These are phyloP conservation scores for Pichia sp. DNA, from an alignment of 1,139 yeast species.

Conservation along the genomic window DNA sequence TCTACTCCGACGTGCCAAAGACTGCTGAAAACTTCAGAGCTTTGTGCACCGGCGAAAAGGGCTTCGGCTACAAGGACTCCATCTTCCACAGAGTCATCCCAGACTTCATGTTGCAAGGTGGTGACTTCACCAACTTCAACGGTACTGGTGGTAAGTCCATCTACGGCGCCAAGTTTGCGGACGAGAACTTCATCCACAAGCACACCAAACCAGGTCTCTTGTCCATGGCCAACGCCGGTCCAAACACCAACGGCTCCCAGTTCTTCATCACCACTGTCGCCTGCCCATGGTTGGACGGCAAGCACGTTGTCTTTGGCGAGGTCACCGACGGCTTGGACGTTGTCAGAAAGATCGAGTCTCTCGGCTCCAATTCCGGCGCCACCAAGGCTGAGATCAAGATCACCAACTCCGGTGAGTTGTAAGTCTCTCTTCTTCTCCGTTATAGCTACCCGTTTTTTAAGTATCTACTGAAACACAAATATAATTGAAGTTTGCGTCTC, in stretches of 20 bases:
- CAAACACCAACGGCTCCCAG: constrained; percentile 99
- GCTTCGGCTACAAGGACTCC: constrained; percentile 88
- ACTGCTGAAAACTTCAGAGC: constrained; percentile 98
- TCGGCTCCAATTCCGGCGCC: constrained; percentile 82
- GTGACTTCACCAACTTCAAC: constrained; percentile 91
- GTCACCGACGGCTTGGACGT: constrained; percentile 85
- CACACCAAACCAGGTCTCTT: constrained; percentile 93
- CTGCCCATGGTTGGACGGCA: constrained; percentile 96
- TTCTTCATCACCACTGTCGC: constrained; percentile 97
- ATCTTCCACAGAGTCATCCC: constrained; percentile 99
- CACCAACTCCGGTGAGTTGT: constrained; percentile 81
- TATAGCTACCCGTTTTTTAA: background rate
- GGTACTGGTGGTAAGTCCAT: constrained; percentile 99
- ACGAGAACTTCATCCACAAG: constrained; percentile 83
- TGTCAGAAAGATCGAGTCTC: constrained; percentile 85
- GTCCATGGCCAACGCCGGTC: constrained; percentile 99
- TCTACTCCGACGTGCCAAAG: constrained; percentile 95
- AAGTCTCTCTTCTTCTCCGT: constrained; percentile 27
- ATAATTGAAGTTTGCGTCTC: too few relatives aligned
- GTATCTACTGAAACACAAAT: too few relatives aligned
- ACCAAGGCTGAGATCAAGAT: constrained; percentile 75
- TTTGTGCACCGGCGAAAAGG: constrained; percentile 94
- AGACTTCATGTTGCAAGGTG: constrained; percentile 98
- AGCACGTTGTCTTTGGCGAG: constrained; percentile 98
- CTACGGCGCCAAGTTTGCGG: constrained; percentile 93